A percentile compares a stretch with the other conserved stretches of the same genome.
Conservation (phyloP, 441 rosid genomes). For the Euphorbia corollata region DNA sequence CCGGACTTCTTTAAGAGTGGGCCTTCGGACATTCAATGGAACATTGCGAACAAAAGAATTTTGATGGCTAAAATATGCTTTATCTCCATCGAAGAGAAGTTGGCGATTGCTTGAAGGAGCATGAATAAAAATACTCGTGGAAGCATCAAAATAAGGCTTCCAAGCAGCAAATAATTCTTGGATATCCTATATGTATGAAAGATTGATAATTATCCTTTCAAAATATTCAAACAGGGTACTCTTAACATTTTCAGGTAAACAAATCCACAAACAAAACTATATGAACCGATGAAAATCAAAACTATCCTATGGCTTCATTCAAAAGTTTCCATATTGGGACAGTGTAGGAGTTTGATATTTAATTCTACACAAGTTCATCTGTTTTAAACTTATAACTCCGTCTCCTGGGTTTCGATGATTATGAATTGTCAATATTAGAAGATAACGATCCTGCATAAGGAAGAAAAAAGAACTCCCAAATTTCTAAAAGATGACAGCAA, state of each 20-base stretch:
- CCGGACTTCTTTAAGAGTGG: slow-evolving; percentile 79
- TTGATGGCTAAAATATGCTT: slow-evolving; percentile 57
- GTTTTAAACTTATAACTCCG: not conserved
- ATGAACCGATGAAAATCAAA: not conserved
- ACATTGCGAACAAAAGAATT: slow-evolving; percentile 43
- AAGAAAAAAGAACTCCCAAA: not conserved
- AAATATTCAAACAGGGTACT: not conserved
- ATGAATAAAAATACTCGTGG: slow-evolving; percentile 58
- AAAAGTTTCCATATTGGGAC: not conserved
- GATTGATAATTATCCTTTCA: slow-evolving; percentile 13
- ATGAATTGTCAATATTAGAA: not conserved
- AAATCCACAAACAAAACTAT: not conserved
- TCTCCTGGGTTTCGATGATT: not conserved
- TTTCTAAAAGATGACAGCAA: not conserved
- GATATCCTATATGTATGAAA: slow-evolving; percentile 50
- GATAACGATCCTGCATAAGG: not conserved
- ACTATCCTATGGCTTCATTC: not conserved
- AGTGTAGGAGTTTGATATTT: not conserved
- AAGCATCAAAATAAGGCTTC: slow-evolving; percentile 86
- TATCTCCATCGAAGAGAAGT: slow-evolving; percentile 62
- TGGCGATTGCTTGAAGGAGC: slow-evolving; percentile 85
- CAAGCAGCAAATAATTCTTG: slow-evolving; percentile 80
- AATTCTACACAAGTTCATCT: not conserved
- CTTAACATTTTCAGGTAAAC: not conserved
- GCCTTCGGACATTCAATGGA: slow-evolving; percentile 70